These are phyloP conservation scores for Ceratobasidium sp. DNA, from an alignment of 1,284 basidiomycete genomes.

Conservation along the genomic window DNA sequence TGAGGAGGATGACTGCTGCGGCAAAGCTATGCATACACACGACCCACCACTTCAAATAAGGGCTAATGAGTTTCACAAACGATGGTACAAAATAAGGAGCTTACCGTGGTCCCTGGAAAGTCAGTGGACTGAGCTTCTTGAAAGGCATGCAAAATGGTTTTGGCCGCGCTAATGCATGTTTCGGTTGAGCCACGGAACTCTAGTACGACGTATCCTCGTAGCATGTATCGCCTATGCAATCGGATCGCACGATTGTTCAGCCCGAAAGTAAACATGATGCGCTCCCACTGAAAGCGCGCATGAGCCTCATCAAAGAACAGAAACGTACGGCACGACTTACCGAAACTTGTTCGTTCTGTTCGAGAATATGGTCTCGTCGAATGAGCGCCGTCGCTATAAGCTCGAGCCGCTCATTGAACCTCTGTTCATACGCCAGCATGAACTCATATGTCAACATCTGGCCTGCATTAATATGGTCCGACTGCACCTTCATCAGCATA, in stretches of 20 bases:
- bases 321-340: constrained; percentile 8
- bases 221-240: constrained; percentile 44
- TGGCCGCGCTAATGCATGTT: constrained; percentile 43
- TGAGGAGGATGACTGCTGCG: constrained; percentile 40
- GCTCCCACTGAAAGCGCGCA: constrained; percentile 42
- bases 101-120: constrained; percentile 42
- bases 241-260: constrained; percentile 44
- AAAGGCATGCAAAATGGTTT: constrained; percentile 41
- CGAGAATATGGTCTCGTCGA: constrained; percentile 41
- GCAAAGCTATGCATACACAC: constrained; percentile 29
- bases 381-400: constrained; percentile 15
- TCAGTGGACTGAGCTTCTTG: constrained; percentile 42
- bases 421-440: constrained; percentile 39
- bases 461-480: constrained; percentile 34
- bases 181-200: constrained; percentile 43
- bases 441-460: constrained; percentile 14
- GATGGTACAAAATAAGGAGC: neutral
- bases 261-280: constrained; percentile 44
- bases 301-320: neutral
- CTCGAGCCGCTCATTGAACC: constrained; percentile 31
- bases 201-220: constrained; percentile 26
- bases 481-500: neutral
- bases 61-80: neutral
- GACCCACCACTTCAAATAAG: constrained; percentile 36
- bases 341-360: constrained; percentile 32